These are phyloP conservation scores for Phytophthora ramorum DNA, from an alignment of 352 stramenopile species.

Conservation along the genomic window DNA sequence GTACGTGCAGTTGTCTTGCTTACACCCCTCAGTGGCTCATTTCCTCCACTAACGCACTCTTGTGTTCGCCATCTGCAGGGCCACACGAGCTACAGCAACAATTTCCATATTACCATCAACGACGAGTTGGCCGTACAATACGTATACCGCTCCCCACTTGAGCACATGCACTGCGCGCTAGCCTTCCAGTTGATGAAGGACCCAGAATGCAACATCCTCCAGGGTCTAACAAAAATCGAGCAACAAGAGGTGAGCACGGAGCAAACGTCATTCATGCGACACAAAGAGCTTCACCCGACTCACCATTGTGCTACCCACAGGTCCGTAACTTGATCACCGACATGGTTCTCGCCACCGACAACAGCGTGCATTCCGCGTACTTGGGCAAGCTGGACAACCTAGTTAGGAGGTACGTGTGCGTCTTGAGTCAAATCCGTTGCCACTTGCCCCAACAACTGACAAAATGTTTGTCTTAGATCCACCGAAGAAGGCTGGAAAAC, in stretches of 20 bases:
- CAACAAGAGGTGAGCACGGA: constrained; percentile 63
- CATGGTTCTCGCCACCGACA: constrained; percentile 91
- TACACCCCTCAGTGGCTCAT: neutral
- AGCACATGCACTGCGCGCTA: constrained; percentile 89
- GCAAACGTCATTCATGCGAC: no score
- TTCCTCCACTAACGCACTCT: neutral
- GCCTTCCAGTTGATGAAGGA: constrained; percentile 83
- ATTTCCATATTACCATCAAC: constrained; percentile 87
- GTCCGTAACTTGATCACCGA: constrained; percentile 81
- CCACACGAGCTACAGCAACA: constrained; percentile 91
- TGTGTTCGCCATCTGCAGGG: constrained; percentile 37
- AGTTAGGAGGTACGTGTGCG: constrained; percentile 50
- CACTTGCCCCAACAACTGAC: neutral
- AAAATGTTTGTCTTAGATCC: constrained; percentile 24
- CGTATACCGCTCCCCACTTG: constrained; percentile 82
- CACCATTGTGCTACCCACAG: constrained; percentile 24
- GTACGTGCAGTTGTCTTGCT: constrained; percentile 32
- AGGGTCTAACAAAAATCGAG: constrained; percentile 76
- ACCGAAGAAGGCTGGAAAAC: constrained; percentile 62
- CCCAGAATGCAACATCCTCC: constrained; percentile 73
- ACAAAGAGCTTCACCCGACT: constrained; percentile 1
- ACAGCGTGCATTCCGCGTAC: constrained; percentile 84
- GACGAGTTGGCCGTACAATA: constrained; percentile 85
- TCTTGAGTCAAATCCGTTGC: neutral
- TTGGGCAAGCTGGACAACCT: constrained; percentile 80